A percentile compares a stretch with the other conserved stretches of the same genome.
Evolutionary conservation across 805 yeast species (phyloP).

Genomic region (Nakazawaea pomicola): DNA sequence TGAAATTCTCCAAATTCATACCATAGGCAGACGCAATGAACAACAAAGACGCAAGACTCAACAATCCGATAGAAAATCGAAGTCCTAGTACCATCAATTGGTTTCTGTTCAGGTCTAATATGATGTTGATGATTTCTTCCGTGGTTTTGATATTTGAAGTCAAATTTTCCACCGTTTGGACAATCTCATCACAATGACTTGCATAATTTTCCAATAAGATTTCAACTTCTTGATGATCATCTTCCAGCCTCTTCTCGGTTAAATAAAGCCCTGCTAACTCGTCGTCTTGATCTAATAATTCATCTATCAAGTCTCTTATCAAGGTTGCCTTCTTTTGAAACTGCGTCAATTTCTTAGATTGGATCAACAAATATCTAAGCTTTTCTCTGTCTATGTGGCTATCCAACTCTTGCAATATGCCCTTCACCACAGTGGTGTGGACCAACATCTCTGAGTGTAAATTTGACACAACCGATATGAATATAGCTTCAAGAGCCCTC

Average conservation of each 20-base stretch:
- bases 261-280: conserved; percentile 77
- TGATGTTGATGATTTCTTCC: conserved; percentile 91
- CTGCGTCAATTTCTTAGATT: conserved; percentile 77
- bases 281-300: conserved; percentile 82
- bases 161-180: conserved; percentile 77
- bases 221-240: conserved; percentile 85
- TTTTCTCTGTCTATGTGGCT: conserved; percentile 75
- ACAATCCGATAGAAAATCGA: conserved; percentile 74
- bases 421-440: conserved; percentile 69
- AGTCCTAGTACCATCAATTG: conserved; percentile 86
- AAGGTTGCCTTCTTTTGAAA: conserved; percentile 81
- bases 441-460: conserved; percentile 84
- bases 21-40: conserved; percentile 88
- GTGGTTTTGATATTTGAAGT: conserved; percentile 84
- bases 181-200: conserved; percentile 88
- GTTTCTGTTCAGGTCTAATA: conserved; percentile 90
- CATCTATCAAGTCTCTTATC: conserved; percentile 81
- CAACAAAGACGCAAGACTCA: conserved; percentile 77
- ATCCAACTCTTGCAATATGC: conserved; percentile 74
- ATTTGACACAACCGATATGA: conserved; percentile 73
- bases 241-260: conserved; percentile 52
- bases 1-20: conserved; percentile 90
- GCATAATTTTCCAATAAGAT: conserved; percentile 86
- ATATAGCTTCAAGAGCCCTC: conserved; percentile 82
- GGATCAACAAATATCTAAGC: conserved; percentile 71